Conservation (phyloP, 805 yeast species). For the Maudiozyma barnettii region DNA sequence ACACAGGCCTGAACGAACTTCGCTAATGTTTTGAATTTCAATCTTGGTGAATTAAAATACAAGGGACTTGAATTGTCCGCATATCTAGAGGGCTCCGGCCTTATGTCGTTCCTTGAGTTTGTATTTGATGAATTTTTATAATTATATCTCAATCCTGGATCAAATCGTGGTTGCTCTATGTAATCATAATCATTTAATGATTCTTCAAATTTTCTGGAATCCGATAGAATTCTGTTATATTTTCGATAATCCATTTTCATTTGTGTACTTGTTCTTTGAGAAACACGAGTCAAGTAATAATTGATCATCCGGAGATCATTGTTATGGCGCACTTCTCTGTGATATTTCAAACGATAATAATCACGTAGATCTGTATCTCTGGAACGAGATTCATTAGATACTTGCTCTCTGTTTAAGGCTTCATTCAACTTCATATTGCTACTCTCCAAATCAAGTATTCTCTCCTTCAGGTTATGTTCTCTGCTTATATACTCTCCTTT, state of each 20-base stretch:
- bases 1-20: conserved; percentile 23
- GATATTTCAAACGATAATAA: conserved; percentile 24
- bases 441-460: background rate
- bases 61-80: background rate
- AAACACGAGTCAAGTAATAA: conserved; percentile 25
- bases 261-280: conserved; percentile 24
- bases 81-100: background rate
- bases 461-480: conserved; percentile 2
- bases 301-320: conserved; percentile 26
- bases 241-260: conserved; percentile 22
- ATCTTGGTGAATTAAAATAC: conserved; percentile 2
- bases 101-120: too few relatives aligned
- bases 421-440: background rate
- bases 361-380: conserved; percentile 18
- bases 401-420: background rate
- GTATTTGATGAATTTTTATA: background rate
- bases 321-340: conserved; percentile 25
- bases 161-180: background rate
- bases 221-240: conserved; percentile 16
- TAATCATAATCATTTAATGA: conserved; percentile 1
- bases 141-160: background rate
- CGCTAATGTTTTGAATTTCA: conserved; percentile 25
- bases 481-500: background rate
- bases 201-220: conserved; percentile 2
- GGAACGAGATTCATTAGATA: conserved; percentile 3